Conservation (phyloP, 768 basidiomycete species). For the Kwoniella botswanensis region DNA sequence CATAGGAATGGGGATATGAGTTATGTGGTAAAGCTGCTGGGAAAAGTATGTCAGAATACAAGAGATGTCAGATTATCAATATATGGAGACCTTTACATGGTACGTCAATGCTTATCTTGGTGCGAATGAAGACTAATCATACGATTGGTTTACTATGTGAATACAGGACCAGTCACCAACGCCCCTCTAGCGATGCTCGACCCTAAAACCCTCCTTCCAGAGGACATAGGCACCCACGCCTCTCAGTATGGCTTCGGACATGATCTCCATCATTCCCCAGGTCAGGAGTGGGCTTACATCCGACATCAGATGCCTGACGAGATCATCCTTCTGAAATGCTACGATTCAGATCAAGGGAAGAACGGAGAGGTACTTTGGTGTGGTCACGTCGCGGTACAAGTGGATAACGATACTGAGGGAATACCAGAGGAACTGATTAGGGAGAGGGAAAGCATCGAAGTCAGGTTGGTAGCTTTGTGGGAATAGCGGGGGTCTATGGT, state of each 20-base stretch:
- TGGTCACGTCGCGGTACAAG: slow-evolving; percentile 35
- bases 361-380: slow-evolving; percentile 29
- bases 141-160: not conserved
- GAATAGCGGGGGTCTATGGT: not conserved
- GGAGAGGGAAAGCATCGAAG: slow-evolving; percentile 32
- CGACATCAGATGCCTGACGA: slow-evolving; percentile 45
- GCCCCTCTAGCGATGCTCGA: slow-evolving; percentile 39
- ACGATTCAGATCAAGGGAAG: slow-evolving; percentile 34
- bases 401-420: slow-evolving; percentile 22
- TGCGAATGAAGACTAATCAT: not conserved
- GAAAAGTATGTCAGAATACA: slow-evolving; percentile 14
- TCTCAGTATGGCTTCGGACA: slow-evolving; percentile 32
- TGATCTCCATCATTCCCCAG: slow-evolving; percentile 31
- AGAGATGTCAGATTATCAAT: slow-evolving; percentile 40
- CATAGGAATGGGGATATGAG: slow-evolving; percentile 32
- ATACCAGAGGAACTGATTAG: slow-evolving; percentile 14
- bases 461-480: slow-evolving; percentile 32
- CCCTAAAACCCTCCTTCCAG: slow-evolving; percentile 10
- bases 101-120: slow-evolving; percentile 7
- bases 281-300: slow-evolving; percentile 43
- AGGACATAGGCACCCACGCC: slow-evolving; percentile 26
- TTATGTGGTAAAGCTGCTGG: slow-evolving; percentile 29
- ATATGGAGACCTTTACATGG: slow-evolving; percentile 44
- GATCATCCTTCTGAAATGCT: slow-evolving; percentile 43
- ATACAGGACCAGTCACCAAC: slow-evolving; percentile 41